Conservation (phyloP, 1,139 yeast species). For the Pichia sp. region DNA sequence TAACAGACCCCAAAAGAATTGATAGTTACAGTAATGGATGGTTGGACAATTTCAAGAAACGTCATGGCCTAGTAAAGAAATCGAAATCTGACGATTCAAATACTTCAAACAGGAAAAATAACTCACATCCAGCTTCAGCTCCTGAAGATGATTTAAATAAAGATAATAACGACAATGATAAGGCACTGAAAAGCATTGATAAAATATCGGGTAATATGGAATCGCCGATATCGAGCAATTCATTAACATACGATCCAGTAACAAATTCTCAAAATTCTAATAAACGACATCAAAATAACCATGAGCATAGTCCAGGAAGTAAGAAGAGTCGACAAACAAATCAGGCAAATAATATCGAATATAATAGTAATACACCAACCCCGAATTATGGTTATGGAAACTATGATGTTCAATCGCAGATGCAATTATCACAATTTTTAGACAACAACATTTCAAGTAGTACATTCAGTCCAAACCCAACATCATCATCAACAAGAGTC, state of each 20-base stretch:
- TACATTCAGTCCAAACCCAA: not conserved
- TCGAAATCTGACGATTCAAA: not conserved
- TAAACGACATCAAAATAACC: not conserved
- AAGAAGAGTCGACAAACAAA: not conserved
- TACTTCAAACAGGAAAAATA: not conserved
- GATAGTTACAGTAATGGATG: constrained; percentile 60
- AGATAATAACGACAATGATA: too few species aligned
- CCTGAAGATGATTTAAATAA: too few species aligned
- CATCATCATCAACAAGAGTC: not conserved
- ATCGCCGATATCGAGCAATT: too few species aligned
- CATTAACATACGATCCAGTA: not conserved
- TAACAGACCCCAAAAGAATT: constrained; percentile 56
- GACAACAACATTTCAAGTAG: not conserved
- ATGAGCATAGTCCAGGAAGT: not conserved
- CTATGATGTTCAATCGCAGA: not conserved
- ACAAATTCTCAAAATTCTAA: not conserved
- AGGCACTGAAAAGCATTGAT: too few species aligned
- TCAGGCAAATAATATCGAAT: not conserved
- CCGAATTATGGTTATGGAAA: not conserved
- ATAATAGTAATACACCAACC: not conserved
- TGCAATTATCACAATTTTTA: not conserved
- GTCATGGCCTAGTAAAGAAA: constrained; percentile 48
- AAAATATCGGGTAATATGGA: too few species aligned
- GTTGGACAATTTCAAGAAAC: constrained; percentile 57
- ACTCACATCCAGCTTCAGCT: not conserved